Base-by-base conservation (phyloP, 345 rosid genomes). In the Aethionema arabicum region DNA sequence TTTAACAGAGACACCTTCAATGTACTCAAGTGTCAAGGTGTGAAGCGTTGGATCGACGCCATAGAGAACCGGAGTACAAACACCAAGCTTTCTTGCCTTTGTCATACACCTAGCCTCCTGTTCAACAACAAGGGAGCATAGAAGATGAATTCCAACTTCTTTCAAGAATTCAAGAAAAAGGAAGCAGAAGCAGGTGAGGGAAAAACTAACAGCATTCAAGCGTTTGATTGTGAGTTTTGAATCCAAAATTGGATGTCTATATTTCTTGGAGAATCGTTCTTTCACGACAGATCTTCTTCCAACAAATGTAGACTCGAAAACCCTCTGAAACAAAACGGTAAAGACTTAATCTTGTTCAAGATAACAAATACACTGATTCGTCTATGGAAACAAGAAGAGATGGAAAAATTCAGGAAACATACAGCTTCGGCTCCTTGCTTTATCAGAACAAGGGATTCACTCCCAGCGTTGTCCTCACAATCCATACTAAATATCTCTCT, bases 31-130 rank as follows among this genome's bases (percentile, higher is more conserved):
- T n/a, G 90, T 86, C 52, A 90, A 69, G 21, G 95, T 65, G 52
- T 88, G 93, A 64, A 78, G 52, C 54, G 78, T 67, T 11, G 89
- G 80, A 71, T 95, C 99, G 36, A 86, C 85, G 3, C 85, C 86
- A 44, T 82, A 95, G 38, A 86, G 77, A 39, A 80, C 84, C 4
- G 98, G 98, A 29, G 96, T 95, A 31, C 64, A 60, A 46, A 88
- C 95, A 7, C 96, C 96, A 9, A 95, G 87, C 59, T 87, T 75
- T 65, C 99, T 84, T 27, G 98, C 96, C 74, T 95, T 95, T 6
- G 98, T 85, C 95, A 82, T 82, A 76, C 98, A 90, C 74, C 98
- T 77, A n/a, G 98, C 93, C 57, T 81, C 99, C 99, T 90, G 78
- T 53, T 52, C 70, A 42, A 38, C 11, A 11, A 47, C 57, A 7